Percentiles rank a stretch among this genome's conserved stretches.
phyloP scores from a whole-genome alignment of 495 filamentous ascomycete species.

The Ascobolus immersus region DNA sequence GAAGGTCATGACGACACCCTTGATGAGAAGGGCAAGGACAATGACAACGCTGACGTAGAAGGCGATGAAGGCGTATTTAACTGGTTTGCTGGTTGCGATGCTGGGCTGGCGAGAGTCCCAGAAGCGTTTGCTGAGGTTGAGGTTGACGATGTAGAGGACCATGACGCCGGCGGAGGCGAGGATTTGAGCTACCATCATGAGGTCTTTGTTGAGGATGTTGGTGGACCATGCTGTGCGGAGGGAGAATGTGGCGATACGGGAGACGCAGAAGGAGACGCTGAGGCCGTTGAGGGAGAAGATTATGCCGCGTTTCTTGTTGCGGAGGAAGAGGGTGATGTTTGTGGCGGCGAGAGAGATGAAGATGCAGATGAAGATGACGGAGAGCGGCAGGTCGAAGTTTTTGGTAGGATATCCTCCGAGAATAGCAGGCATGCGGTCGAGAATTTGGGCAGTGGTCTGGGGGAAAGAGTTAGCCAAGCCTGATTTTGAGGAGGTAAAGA shows the following conservation, averaged over 20 bases:
- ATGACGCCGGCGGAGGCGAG: constrained; percentile 55
- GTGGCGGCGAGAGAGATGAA: constrained; percentile 31
- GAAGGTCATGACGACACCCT: constrained; percentile 33
- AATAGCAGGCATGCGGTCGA: too few species aligned
- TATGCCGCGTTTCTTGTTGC: constrained; percentile 30
- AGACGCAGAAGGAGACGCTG: constrained; percentile 56
- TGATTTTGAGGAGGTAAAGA: too few species aligned
- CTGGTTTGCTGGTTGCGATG: constrained; percentile 35
- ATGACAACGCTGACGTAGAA: constrained; percentile 37
- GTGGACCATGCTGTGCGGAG: constrained; percentile 38
- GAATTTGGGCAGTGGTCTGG: too few species aligned
- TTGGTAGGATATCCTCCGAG: constrained; percentile 34
- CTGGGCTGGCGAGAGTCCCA: constrained; percentile 44
- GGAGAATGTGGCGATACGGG: constrained; percentile 35
- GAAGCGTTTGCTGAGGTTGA: constrained; percentile 56
- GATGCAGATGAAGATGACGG: constrained; percentile 34
- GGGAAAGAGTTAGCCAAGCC: too few species aligned
- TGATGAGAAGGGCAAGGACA: constrained; percentile 44
- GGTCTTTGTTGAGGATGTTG: constrained; percentile 20
- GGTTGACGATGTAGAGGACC: constrained; percentile 55
- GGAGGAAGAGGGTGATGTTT: constrained; percentile 40
- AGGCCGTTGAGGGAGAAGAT: constrained; percentile 47
- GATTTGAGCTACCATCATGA: constrained; percentile 48
- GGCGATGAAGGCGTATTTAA: constrained; percentile 25
- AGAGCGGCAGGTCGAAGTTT: constrained; percentile 36